Base-by-base conservation (phyloP, 805 yeast genomes). In the Saturnispora galanensis region DNA sequence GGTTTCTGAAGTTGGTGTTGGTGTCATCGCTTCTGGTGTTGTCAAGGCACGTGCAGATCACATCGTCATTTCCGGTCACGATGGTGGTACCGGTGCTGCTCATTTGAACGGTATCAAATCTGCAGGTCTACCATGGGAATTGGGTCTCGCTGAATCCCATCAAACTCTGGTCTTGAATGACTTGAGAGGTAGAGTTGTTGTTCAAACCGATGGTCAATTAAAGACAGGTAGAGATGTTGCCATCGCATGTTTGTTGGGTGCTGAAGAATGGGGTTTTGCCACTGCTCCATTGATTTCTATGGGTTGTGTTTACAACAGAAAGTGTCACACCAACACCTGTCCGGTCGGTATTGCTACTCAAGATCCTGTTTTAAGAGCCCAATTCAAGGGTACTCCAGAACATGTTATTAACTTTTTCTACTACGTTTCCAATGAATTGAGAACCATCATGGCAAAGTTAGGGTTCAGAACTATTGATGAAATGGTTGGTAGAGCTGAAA, bases 1-100 rank as follows among this genome's bases (percentile, higher is more conserved):
- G 56, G 98, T 93, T 13, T 85, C 96, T 26, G 98, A 90, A 67
- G 97, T 93, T 48, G 98, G 98, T 70, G 97, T 90, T 44, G 98
- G 98, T 71, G 88, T 93, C 60, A 90, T 93, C 62, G 97, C 97
- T 26, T 87, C 97, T 37, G 98, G 98, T 76, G 98, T 90, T 28
- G 97, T 97, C 49, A 90, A 90, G 69, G 98, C 98, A 15, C 94
- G 93, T 62, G 96, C 97, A 11, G 97, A 93, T 62, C 96, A 90
- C 62, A 84, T 90, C 58, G 74, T 90, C 61, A 85, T 90, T 52
- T 85, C 96, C 49, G 97, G 97, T 58, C 97, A 94, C 60, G 97
- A 90, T 66, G 98, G 98, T 77, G 98, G 98, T 71, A 90, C 98
- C 47, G 98, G 98, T 80, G 98, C 98, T 48, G 90, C 96, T 48